Percentiles rank a stretch among this genome's conserved stretches.
These are phyloP conservation scores for Aspergillus costaricaensis DNA, from an alignment of 2,329 filamentous ascomycete genomes.

Conservation along the genomic window DNA sequence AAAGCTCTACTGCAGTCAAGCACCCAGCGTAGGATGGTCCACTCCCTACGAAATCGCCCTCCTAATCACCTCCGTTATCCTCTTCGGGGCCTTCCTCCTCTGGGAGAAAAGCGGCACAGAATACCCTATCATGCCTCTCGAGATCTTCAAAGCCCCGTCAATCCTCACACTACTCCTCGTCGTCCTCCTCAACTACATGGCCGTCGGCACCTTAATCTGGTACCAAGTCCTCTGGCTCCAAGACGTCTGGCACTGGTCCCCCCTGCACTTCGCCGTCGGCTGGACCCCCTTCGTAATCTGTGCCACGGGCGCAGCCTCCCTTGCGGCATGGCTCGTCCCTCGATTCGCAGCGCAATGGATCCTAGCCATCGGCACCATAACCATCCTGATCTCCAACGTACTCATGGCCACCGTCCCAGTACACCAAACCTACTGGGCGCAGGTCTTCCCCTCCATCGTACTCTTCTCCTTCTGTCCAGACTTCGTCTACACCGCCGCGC, in stretches of 20 bases:
- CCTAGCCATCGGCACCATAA: constrained; percentile 46
- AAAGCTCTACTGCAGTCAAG: constrained; percentile 34
- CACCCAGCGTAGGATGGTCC: constrained; percentile 50
- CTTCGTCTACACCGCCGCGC: constrained; percentile 53
- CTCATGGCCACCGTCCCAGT: constrained; percentile 50
- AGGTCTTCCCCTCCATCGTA: constrained; percentile 44
- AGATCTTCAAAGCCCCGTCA: constrained; percentile 49
- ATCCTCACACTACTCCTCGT: constrained; percentile 49
- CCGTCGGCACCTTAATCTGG: constrained; percentile 51
- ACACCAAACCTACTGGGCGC: constrained; percentile 49
- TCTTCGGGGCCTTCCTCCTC: constrained; percentile 36
- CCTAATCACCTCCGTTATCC: constrained; percentile 40
- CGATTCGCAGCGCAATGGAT: constrained; percentile 52
- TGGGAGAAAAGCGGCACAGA: constrained; percentile 47
- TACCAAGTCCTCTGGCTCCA: constrained; percentile 52
- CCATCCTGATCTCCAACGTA: constrained; percentile 33
- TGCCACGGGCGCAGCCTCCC: constrained; percentile 39
- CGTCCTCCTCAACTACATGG: constrained; percentile 52
- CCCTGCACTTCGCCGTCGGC: constrained; percentile 44
- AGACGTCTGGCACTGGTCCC: constrained; percentile 44
- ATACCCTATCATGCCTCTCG: constrained; percentile 50
- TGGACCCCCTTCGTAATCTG: constrained; percentile 48
- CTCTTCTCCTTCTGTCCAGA: constrained; percentile 49
- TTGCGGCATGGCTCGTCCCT: constrained; percentile 51
- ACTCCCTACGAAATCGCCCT: constrained; percentile 46